These are phyloP conservation scores for Aspergillus niger DNA, from an alignment of 2,329 filamentous ascomycete genomes.

Conservation along the genomic window DNA sequence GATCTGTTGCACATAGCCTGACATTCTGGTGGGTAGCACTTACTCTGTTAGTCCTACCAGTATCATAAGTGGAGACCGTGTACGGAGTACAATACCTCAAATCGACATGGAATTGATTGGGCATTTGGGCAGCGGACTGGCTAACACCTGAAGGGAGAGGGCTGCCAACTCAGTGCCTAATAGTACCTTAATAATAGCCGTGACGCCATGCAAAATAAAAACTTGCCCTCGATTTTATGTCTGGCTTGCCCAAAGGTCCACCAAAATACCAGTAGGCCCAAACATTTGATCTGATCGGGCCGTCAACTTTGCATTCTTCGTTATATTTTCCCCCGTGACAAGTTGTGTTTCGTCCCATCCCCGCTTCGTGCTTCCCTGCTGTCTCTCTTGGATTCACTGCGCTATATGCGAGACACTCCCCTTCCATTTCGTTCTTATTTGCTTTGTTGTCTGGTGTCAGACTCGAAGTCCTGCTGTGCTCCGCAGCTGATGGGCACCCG, in stretches of 20 bases:
- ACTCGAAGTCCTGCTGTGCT: background rate
- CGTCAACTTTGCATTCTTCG: constrained; percentile 12
- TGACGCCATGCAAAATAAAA: constrained; percentile 2
- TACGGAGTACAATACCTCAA: background rate
- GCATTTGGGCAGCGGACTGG: constrained; percentile 26
- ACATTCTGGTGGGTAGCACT: background rate
- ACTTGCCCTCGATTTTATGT: background rate
- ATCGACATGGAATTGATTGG: constrained; percentile 20
- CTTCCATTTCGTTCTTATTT: background rate
- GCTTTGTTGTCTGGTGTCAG: background rate
- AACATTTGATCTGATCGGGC: constrained; percentile 13
- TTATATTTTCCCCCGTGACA: constrained; percentile 1
- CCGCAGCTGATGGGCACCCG: background rate
- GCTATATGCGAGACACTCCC: background rate
- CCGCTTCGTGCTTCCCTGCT: background rate
- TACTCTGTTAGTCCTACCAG: no score
- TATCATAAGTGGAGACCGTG: background rate
- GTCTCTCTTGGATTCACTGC: background rate
- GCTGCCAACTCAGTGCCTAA: constrained; percentile 14
- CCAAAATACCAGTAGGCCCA: constrained; percentile 11
- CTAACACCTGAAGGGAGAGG: constrained; percentile 1
- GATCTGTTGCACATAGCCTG: background rate
- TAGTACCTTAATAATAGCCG: background rate
- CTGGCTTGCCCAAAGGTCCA: constrained; percentile 21
- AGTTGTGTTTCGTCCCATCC: background rate